These are phyloP conservation scores for Cordyceps tenuipes DNA, from an alignment of 2,329 filamentous ascomycete genomes.

Conservation along the genomic window DNA sequence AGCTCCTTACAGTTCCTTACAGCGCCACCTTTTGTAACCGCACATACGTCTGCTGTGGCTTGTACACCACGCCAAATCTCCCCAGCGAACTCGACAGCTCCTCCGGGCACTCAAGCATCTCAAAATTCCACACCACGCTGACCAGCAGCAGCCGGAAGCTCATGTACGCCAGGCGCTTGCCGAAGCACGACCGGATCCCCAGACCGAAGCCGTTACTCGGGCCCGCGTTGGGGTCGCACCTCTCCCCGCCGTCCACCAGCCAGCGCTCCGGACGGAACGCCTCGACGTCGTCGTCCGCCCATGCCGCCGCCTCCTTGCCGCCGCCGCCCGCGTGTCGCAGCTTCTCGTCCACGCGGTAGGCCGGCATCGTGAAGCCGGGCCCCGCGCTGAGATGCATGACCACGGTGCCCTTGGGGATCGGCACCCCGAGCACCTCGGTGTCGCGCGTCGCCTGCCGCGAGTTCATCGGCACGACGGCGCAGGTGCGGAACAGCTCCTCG, in stretches of 20 bases:
- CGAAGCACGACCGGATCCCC: background rate
- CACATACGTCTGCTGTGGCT: background rate
- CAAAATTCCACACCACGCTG: background rate
- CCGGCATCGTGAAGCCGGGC: slow-evolving; percentile 16
- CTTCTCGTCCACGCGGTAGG: slow-evolving; percentile 17
- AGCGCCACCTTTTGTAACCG: background rate
- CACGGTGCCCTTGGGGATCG: slow-evolving; percentile 27
- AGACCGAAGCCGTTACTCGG: background rate
- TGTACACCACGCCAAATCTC: background rate
- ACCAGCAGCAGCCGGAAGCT: background rate
- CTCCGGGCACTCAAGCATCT: background rate
- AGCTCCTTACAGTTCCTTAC: background rate
- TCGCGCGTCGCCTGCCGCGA: slow-evolving; percentile 23
- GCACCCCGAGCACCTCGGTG: slow-evolving; percentile 24
- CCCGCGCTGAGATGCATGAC: slow-evolving; percentile 22
- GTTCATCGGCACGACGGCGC: slow-evolving; percentile 19
- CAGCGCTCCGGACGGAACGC: background rate
- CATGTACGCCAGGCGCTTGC: background rate
- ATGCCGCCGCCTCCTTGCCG: slow-evolving; percentile 12
- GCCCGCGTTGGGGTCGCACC: background rate
- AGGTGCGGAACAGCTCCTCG: slow-evolving; percentile 27
- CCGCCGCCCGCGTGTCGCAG: slow-evolving; percentile 15
- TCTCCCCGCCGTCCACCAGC: slow-evolving; percentile 27
- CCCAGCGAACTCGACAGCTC: background rate
- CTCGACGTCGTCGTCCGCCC: slow-evolving; percentile 20